Evolutionary conservation across 2,329 filamentous ascomycete species (phyloP).

Genomic region (Pyrenochaeta sp.): DNA sequence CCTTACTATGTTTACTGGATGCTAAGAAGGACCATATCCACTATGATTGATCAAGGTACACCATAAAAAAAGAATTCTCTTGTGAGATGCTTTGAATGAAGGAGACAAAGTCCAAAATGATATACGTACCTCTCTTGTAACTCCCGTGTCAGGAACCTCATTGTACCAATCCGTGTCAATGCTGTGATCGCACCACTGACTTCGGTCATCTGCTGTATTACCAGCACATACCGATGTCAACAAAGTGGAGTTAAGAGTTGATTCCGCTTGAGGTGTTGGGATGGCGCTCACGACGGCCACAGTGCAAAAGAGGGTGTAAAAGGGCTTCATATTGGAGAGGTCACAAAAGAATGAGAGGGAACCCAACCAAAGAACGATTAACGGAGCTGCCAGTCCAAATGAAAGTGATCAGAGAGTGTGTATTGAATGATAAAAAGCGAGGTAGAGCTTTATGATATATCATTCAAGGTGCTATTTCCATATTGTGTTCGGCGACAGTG

Average conservation of each 20-base stretch:
- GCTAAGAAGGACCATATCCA: too few relatives aligned
- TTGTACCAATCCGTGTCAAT: conserved; percentile 63
- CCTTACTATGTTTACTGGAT: too few relatives aligned
- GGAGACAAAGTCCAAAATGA: too few relatives aligned
- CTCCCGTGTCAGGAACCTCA: conserved; percentile 60
- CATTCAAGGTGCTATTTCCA: not conserved
- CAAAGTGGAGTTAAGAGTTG: conserved; percentile 8
- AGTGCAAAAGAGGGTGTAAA: not conserved
- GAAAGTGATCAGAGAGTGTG: too few relatives aligned
- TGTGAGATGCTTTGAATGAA: too few relatives aligned
- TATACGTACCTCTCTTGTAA: conserved; percentile 61
- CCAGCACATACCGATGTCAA: conserved; percentile 25
- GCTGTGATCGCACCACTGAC: conserved; percentile 56
- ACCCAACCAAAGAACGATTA: too few relatives aligned
- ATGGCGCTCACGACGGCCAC: not conserved
- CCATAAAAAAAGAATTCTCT: too few relatives aligned
- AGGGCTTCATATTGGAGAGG: not conserved
- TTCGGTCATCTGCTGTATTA: conserved; percentile 37
- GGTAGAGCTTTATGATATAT: too few relatives aligned
- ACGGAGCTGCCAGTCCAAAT: too few relatives aligned
- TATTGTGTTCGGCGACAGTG: not conserved
- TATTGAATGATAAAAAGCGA: too few relatives aligned
- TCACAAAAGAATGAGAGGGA: too few relatives aligned
- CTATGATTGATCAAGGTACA: too few relatives aligned
- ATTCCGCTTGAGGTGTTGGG: conserved; percentile 14